Base-by-base conservation (phyloP, 345 rosid genomes). In the Mallotus nudiflorus region DNA sequence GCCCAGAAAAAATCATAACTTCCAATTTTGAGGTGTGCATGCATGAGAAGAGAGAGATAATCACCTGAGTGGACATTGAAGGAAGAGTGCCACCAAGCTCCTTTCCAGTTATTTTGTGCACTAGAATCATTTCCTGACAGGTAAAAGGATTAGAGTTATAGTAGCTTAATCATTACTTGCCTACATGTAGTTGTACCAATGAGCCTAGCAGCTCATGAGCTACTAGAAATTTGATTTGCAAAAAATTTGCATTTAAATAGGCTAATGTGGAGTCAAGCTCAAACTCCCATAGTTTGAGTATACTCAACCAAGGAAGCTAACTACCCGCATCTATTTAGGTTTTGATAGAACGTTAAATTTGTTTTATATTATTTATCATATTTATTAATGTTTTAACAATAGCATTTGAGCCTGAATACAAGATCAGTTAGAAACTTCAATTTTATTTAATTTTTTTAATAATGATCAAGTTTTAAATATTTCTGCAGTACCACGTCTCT, bases 21-120 rank as follows among this genome's bases (percentile, higher is more conserved):
- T 56, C 61, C 37, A 56, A 9, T 59, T 28, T 14, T 57, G 42
- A 49, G 44, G 3, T 5, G 5, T 18, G 42, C 9, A 49, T 11
- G n/a, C 29, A 54, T n/a, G 16, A 20, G 57, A 15, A 4, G 24
- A 48, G 39, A 52, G 45, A 46, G 28, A 69, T 20, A 37, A 14
- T 62, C 74, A 95, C 97, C 97, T 76, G 97, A 85, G 27, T 81
- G 82, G 69, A 78, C 75, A 45, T 80, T 79, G 71, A 91, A 82
- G 82, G 86, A 87, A 78, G 92, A 85, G 81, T 92, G 97, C 98
- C 97, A 89, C 98, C 99, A 95, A 25, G 91, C 88, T 49, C 99
- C 99, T 73, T 87, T 91, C 98, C 99, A 92, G 78, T 95, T 83
- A 70, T 95, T 95, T 76, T 90, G 94, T 62, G 91, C 97, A 65